Conservation (phyloP, 2,329 filamentous ascomycete species). For the Esteya vermicola region DNA sequence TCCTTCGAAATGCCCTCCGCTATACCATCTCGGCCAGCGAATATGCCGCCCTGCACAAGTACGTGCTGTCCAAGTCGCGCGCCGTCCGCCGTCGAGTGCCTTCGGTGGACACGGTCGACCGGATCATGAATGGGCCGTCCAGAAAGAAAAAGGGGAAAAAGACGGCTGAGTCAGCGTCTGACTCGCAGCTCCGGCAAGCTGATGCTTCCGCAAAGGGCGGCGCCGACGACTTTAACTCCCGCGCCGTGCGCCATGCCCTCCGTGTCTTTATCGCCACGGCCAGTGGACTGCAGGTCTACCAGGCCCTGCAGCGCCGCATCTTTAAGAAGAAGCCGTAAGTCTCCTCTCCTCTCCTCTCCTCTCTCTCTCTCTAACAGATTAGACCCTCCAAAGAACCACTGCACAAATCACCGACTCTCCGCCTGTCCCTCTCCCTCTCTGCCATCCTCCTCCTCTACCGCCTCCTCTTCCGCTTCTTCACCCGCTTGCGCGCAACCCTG, state of each 20-base stretch:
- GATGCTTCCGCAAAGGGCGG: too few species aligned
- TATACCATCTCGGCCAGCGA: slow-evolving; percentile 78
- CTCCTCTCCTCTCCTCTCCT: slow-evolving; percentile 10
- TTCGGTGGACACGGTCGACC: slow-evolving; percentile 39
- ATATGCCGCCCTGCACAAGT: slow-evolving; percentile 72
- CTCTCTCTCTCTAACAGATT: neutral
- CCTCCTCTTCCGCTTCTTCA: slow-evolving; percentile 80
- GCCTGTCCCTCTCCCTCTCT: slow-evolving; percentile 70
- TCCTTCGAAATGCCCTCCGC: slow-evolving; percentile 72
- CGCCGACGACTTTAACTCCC: slow-evolving; percentile 53
- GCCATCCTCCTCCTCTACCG: slow-evolving; percentile 74
- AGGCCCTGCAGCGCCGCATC: slow-evolving; percentile 33
- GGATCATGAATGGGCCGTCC: slow-evolving; percentile 31
- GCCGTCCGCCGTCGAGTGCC: slow-evolving; percentile 40
- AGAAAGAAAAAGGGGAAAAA: neutral
- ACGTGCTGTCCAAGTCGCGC: slow-evolving; percentile 60
- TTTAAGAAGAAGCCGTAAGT: slow-evolving; percentile 16
- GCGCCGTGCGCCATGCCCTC: slow-evolving; percentile 55
- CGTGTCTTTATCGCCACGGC: slow-evolving; percentile 55
- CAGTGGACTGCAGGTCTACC: slow-evolving; percentile 48
- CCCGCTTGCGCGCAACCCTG: slow-evolving; percentile 61
- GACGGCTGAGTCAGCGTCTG: neutral
- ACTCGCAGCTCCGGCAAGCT: too few species aligned
- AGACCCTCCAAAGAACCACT: slow-evolving; percentile 33
- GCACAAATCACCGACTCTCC: slow-evolving; percentile 54